phyloP scores from a whole-genome alignment of 164 flowering plant species.

The Malania oleifera region DNA sequence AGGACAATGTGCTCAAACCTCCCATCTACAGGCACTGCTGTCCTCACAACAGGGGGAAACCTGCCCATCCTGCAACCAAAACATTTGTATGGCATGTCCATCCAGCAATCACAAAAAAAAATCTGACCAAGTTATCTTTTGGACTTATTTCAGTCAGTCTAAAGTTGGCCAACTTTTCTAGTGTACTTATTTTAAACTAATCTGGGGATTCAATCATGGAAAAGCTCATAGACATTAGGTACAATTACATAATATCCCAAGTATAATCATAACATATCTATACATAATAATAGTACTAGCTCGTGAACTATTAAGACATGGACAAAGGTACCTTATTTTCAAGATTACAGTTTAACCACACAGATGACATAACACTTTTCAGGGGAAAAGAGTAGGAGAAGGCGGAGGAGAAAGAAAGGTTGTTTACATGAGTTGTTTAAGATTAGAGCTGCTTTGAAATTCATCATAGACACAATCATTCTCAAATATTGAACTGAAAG shows the following conservation, averaged over 20 bases:
- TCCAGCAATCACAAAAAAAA: background rate
- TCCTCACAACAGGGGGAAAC: conserved; percentile 3
- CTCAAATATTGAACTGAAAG: background rate
- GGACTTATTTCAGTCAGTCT: background rate
- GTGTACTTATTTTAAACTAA: background rate
- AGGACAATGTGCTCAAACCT: conserved; percentile 8
- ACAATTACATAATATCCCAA: too few species aligned
- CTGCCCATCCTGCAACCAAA: conserved; percentile 5
- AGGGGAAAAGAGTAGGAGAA: background rate
- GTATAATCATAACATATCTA: too few species aligned
- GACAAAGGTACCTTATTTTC: too few species aligned
- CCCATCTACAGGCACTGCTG: conserved; percentile 8
- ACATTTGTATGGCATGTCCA: background rate
- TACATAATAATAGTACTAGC: too few species aligned
- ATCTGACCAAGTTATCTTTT: too few species aligned
- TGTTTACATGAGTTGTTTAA: background rate
- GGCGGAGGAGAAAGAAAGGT: background rate
- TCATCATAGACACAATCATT: background rate
- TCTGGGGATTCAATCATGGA: too few species aligned
- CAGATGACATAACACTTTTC: background rate
- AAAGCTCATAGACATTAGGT: too few species aligned
- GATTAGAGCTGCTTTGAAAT: background rate
- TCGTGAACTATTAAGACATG: too few species aligned
- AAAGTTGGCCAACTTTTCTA: background rate
- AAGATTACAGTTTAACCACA: background rate